Percentiles rank a stretch among this genome's conserved stretches.
phyloP scores from a whole-genome alignment of 2,329 filamentous ascomycete genomes.

The Biscogniauxia sp. region DNA sequence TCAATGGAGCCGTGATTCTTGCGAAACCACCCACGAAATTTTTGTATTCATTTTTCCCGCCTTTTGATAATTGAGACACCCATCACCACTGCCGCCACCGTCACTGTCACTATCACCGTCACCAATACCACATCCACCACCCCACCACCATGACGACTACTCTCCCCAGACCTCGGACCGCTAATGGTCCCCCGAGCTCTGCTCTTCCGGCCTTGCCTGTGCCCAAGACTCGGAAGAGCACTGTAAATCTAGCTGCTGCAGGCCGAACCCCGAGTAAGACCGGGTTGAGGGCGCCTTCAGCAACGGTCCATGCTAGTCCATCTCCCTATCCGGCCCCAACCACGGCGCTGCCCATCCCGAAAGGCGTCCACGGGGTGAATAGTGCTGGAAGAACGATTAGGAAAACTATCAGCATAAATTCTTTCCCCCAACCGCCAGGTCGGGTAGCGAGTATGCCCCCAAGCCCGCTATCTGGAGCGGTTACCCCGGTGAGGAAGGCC shows the following conservation, averaged over 20 bases:
- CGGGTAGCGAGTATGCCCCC: conserved; percentile 62
- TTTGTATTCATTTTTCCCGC: not conserved
- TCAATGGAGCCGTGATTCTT: conserved; percentile 9
- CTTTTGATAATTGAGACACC: conserved; percentile 7
- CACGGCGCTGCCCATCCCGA: conserved; percentile 55
- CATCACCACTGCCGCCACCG: conserved; percentile 31
- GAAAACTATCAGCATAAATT: conserved; percentile 89
- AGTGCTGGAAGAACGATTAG: conserved; percentile 68
- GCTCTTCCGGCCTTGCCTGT: conserved; percentile 73
- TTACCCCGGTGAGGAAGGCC: conserved; percentile 46
- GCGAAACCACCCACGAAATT: conserved; percentile 1
- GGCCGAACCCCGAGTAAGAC: conserved; percentile 47
- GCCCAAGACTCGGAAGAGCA: conserved; percentile 69
- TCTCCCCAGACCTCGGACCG: conserved; percentile 65
- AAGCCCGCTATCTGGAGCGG: conserved; percentile 54
- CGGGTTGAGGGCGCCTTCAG: conserved; percentile 58
- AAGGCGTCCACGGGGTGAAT: conserved; percentile 54
- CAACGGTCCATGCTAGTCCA: conserved; percentile 47
- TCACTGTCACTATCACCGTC: conserved; percentile 30
- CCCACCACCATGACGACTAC: conserved; percentile 60
- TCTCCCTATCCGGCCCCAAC: conserved; percentile 50
- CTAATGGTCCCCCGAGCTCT: conserved; percentile 67
- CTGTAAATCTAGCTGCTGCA: conserved; percentile 43
- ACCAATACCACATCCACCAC: too few relatives aligned
- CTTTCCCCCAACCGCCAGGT: conserved; percentile 86